These are phyloP conservation scores for Ganoderma lingzhi DNA, from an alignment of 1,284 basidiomycete species.

Conservation along the genomic window DNA sequence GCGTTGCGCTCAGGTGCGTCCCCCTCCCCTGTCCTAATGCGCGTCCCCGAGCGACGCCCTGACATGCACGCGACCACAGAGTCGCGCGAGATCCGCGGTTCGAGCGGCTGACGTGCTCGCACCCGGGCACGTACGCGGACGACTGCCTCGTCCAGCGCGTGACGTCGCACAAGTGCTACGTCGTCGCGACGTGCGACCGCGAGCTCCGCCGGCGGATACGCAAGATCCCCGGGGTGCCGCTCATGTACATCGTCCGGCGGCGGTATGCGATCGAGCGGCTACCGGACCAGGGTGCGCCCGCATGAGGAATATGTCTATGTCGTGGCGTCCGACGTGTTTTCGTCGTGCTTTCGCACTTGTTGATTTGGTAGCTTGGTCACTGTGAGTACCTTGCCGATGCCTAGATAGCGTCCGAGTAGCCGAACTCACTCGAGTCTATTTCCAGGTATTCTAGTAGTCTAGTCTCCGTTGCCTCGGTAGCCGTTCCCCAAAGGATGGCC, in stretches of 20 bases:
- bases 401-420: not conserved
- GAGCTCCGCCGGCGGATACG: constrained; percentile 93
- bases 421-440: not conserved
- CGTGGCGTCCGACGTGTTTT: not conserved
- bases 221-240: constrained; percentile 92
- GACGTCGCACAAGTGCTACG: constrained; percentile 94
- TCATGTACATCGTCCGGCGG: constrained; percentile 95
- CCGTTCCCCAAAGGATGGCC: not conserved
- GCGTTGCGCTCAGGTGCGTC: constrained; percentile 88
- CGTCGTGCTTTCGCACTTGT: constrained; percentile 8
- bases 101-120: constrained; percentile 91
- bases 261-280: constrained; percentile 93
- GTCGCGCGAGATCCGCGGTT: constrained; percentile 98
- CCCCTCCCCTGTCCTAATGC: not conserved
- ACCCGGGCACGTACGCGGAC: constrained; percentile 97
- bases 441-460: constrained; percentile 19
- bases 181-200: constrained; percentile 98
- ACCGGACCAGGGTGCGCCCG: constrained; percentile 89
- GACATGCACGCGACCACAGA: constrained; percentile 50
- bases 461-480: constrained; percentile 28
- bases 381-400: constrained; percentile 20
- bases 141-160: constrained; percentile 98
- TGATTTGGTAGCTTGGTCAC: constrained; percentile 19
- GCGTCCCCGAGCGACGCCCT: constrained; percentile 11
- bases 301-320: constrained; percentile 24